Percentiles rank a stretch among this genome's conserved stretches.
phyloP scores from a whole-genome alignment of 371 early-diverging fungal species.

The Actinomortierella ambigua region DNA sequence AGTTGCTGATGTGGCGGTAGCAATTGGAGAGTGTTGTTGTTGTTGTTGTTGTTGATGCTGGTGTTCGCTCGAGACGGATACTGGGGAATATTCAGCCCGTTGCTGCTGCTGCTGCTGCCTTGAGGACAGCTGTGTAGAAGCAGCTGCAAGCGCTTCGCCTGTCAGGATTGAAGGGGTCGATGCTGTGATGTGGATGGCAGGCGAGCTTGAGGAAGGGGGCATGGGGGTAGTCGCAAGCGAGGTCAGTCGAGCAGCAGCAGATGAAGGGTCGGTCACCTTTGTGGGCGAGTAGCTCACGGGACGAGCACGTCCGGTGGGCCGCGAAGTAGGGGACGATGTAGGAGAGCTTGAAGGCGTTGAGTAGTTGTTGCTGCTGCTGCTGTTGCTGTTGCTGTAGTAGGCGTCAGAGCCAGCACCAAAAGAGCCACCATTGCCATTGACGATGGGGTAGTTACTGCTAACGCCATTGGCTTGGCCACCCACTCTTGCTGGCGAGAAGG shows the following conservation, averaged over 20 bases:
- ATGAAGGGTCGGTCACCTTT: constrained; percentile 33
- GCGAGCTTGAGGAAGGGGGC: constrained; percentile 13
- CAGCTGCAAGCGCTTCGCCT: no score
- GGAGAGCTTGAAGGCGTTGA: no score
- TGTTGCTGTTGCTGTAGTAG: not conserved
- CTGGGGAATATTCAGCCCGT: not conserved
- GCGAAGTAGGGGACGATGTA: constrained; percentile 12
- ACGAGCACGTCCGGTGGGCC: constrained; percentile 16
- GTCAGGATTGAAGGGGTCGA: no score
- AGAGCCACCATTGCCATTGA: constrained; percentile 9
- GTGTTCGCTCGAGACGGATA: not conserved
- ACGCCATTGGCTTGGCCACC: no score
- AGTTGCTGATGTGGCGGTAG: no score
- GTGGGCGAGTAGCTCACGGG: constrained; percentile 42
- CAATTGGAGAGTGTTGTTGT: no score
- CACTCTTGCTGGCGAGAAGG: no score
- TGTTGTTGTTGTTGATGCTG: constrained; percentile 2
- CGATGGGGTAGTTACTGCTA: no score
- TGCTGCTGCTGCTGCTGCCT: not conserved
- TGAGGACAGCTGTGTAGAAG: constrained; percentile 1
- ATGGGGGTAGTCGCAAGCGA: constrained; percentile 34
- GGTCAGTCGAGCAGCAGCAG: constrained; percentile 28
- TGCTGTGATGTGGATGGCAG: no score
- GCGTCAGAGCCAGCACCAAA: not conserved
- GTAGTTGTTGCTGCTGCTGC: constrained; percentile 6